Evolutionary conservation across 1,139 yeast genomes (phyloP).

Genomic region (Kodamaea suecica): DNA sequence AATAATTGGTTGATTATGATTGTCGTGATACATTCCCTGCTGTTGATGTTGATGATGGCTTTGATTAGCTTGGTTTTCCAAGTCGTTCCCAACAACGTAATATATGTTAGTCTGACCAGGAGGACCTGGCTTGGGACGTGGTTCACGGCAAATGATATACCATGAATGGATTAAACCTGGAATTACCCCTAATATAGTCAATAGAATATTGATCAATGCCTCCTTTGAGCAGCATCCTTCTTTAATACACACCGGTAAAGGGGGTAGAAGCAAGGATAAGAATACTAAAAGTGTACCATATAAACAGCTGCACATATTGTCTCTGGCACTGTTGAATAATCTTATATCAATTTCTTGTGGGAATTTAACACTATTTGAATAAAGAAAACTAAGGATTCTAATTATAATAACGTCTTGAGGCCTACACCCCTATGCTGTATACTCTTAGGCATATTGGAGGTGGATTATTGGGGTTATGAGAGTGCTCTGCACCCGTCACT

Average conservation of each 20-base stretch:
- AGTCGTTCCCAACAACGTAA: not conserved
- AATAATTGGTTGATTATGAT: not conserved
- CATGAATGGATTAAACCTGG: slow-evolving; percentile 1
- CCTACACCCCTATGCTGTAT: too few relatives aligned
- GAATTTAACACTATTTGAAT: too few relatives aligned
- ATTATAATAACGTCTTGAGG: too few relatives aligned
- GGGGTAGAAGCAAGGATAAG: not conserved
- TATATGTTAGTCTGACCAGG: not conserved
- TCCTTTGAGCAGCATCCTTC: slow-evolving; percentile 1
- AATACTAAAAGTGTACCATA: not conserved
- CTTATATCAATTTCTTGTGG: too few relatives aligned
- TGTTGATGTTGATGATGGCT: not conserved
- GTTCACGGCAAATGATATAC: not conserved
- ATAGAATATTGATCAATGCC: not conserved
- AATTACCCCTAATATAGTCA: not conserved
- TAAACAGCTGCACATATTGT: not conserved
- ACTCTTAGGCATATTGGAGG: too few relatives aligned
- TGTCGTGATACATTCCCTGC: not conserved
- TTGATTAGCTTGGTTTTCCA: not conserved
- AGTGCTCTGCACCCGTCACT: too few relatives aligned
- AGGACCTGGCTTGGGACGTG: not conserved
- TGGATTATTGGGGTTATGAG: too few relatives aligned
- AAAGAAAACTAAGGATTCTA: too few relatives aligned
- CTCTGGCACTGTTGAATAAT: slow-evolving; percentile 1
- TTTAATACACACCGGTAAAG: slow-evolving; percentile 1